Conservation (phyloP, 2,329 filamentous ascomycete species). For the Fusarium pseudocircinatum region DNA sequence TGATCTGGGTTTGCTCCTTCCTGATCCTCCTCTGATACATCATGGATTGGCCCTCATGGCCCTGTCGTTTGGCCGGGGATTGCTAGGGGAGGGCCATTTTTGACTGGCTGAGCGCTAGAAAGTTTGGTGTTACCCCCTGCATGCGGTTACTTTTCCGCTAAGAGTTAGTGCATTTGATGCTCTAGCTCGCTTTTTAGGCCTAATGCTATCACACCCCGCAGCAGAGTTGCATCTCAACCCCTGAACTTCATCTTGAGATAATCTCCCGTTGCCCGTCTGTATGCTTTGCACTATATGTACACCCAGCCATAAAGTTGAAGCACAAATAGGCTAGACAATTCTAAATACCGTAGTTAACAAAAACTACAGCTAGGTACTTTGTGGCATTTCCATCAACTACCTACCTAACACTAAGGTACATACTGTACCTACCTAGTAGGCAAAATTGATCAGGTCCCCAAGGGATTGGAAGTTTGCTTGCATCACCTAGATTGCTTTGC, state of each 20-base stretch:
- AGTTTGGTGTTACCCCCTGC: constrained; percentile 37
- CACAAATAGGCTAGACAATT: neutral
- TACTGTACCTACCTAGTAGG: neutral
- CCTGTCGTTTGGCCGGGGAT: constrained; percentile 21
- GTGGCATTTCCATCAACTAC: neutral
- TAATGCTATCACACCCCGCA: constrained; percentile 35
- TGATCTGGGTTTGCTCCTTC: constrained; percentile 26
- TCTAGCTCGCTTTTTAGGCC: constrained; percentile 11
- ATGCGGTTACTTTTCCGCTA: constrained; percentile 39
- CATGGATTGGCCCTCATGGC: constrained; percentile 21
- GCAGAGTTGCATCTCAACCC: constrained; percentile 32
- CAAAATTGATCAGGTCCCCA: neutral
- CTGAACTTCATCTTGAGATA: constrained; percentile 27
- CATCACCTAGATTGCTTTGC: neutral
- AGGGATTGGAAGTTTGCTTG: neutral
- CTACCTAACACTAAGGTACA: neutral
- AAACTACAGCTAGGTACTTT: neutral
- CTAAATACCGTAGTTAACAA: neutral
- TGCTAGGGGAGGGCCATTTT: neutral
- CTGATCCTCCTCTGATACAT: constrained; percentile 32
- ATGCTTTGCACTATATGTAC: neutral
- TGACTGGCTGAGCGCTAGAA: constrained; percentile 21
- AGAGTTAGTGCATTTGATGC: constrained; percentile 39
- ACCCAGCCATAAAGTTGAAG: neutral
- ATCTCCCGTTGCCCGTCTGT: constrained; percentile 17